Percentiles rank a stretch among this genome's conserved stretches.
Conservation (phyloP, 2,329 filamentous ascomycete species). For the Fusarium lyarnte region DNA sequence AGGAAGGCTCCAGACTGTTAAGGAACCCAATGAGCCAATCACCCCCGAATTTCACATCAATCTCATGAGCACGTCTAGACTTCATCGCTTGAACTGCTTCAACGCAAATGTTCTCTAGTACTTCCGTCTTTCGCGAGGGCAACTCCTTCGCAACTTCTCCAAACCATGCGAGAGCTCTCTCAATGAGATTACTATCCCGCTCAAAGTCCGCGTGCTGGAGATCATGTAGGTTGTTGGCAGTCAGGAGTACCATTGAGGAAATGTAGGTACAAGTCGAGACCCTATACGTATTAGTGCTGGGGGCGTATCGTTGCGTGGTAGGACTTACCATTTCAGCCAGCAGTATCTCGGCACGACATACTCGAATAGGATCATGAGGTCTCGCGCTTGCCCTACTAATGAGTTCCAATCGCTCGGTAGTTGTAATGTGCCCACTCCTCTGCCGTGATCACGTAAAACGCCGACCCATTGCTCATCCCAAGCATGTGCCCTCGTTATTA, state of each 20-base stretch:
- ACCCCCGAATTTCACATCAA: neutral
- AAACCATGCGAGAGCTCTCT: neutral
- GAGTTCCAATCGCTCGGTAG: neutral
- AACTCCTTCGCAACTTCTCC: neutral
- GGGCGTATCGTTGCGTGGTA: rapidly evolving
- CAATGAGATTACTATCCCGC: neutral
- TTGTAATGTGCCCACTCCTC: neutral
- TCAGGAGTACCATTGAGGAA: neutral
- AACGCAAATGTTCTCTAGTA: neutral
- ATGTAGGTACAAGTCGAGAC: slow-evolving; percentile 5
- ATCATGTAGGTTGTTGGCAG: neutral
- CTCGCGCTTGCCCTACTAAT: neutral
- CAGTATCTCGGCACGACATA: neutral
- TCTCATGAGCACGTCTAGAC: neutral
- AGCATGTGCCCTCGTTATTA: neutral
- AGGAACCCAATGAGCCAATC: neutral
- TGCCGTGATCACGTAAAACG: neutral
- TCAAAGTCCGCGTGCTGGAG: neutral
- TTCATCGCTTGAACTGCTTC: neutral
- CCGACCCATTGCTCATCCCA: slow-evolving; percentile 3
- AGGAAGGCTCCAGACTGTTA: neutral
- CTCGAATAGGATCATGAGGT: slow-evolving; percentile 4
- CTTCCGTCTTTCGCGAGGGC: neutral
- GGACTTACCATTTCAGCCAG: neutral
- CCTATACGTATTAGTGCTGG: neutral